Evolutionary conservation across 75 land plant species (phyloP), one percentile per base, ranked within the genome.

Genomic region (Cryptomeria japonica): DNA sequence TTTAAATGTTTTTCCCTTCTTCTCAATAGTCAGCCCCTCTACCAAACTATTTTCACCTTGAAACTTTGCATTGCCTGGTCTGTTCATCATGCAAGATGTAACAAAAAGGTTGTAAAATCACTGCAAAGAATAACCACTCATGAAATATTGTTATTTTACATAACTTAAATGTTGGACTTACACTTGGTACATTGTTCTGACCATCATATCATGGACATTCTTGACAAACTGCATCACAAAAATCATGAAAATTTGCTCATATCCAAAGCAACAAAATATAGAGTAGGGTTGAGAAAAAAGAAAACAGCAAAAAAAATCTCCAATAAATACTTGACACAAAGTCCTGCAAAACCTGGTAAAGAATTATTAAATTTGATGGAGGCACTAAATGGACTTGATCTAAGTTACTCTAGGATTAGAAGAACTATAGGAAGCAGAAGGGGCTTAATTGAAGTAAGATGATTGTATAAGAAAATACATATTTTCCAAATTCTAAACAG

Each of bases 141-240:
- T 79, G 82, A 19, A 41, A 39, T 41, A 82, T 41, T 25, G 38
- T 82, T 82, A 28, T 28, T 44, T 46, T 82, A 46, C 84, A 82
- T 11, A 82, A n/a, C n/a, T 46, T 10, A 85, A 85, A 85, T 55
- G 38, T 76, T 25, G 22, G 53, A 86, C 96, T 90, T 91, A 94
- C 95, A 88, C 61, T 39, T 94, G 85, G 90, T 93, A 88, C 89
- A 94, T 85, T 86, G 91, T 93, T 89, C 88, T 92, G 83, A 92
- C 96, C 94, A 97, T 92, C 93, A 89, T 92, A 83, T 96, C 94
- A 87, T 90, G 99, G 22, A 97, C 92, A 88, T 92, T 91, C 86
- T 92, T 95, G 42, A 97, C 93, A 90, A 94, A 91, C 98, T 96
- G 92, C 84, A 87, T 82, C 47, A 46, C 15, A 82, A 82, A 42